These are phyloP conservation scores for Pittosporum tobira DNA, from an alignment of 129 eudicot species.

Conservation along the genomic window DNA sequence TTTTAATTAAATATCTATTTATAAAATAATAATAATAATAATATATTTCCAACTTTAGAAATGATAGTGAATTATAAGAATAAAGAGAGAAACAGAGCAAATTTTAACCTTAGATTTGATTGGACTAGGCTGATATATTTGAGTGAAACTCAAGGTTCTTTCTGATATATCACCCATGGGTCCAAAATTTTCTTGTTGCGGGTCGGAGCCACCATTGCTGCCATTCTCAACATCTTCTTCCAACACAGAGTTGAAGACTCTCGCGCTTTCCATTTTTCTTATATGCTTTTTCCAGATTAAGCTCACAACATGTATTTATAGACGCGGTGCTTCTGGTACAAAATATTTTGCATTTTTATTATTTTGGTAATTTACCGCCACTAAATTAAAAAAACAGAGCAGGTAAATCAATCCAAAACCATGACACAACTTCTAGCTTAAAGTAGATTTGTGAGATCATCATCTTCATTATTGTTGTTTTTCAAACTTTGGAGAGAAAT, in stretches of 20 bases:
- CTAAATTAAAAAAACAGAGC: neutral
- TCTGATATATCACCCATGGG: neutral
- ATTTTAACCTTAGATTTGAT: constrained; percentile 1
- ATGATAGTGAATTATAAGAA: too few relatives aligned
- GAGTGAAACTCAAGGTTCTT: neutral
- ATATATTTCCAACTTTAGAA: too few relatives aligned
- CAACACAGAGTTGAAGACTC: neutral
- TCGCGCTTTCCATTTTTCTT: neutral
- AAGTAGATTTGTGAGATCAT: too few relatives aligned
- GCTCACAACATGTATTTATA: neutral
- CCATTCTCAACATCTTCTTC: constrained; percentile 5
- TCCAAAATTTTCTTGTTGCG: too few relatives aligned
- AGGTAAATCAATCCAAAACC: neutral
- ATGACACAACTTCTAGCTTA: too few relatives aligned
- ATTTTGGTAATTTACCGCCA: neutral
- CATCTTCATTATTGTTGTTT: too few relatives aligned
- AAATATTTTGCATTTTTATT: neutral
- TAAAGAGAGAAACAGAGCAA: too few relatives aligned
- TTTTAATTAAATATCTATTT: too few relatives aligned
- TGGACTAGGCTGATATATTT: neutral
- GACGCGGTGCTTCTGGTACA: neutral
- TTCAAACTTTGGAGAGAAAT: too few relatives aligned
- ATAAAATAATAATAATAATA: too few relatives aligned
- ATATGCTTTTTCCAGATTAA: neutral
- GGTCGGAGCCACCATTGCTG: neutral